Evolutionary conservation across 768 basidiomycete genomes (phyloP), one percentile per base, ranked within the genome.

Genomic region (Trametopsis cervina): DNA sequence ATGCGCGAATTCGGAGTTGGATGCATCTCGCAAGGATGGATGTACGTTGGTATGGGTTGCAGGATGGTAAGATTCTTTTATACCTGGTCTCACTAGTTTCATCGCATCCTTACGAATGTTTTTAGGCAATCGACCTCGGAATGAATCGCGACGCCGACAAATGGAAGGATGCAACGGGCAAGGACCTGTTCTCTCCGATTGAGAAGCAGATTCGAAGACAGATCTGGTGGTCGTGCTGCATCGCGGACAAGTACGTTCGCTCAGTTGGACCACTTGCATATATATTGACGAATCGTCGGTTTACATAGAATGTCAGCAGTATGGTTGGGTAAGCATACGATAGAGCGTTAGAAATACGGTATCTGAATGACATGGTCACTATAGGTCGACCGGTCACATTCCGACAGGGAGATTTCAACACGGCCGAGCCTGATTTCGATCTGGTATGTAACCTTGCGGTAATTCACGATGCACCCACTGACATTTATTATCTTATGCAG

Each of bases 1-100:
- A 80, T 88, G 60, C 77, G 89, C 4, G 89, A 93, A 67, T 85
- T 91, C 60, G 92, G 92, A 12, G 83, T 89, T 27, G 89, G 74
- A 23, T 69, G 72, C 12, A 89, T 89, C 84, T 84, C 88, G 51
- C 83, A 87, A 60, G 87, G 85, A 1, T 94, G 91, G 91, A 71
- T 89, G 40, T 87, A 84, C 57, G 79, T 83, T 53, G 86, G 86
- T 60, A 82, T 85, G 81, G 87, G 81, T 24, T 74, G 85, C 46
- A 75, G 86, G 25, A 86, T 89, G 83, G 81, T 82, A 54, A 20
- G 68, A 61, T 10, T 33, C 3, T 17, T 24, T 23, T 41, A 12
- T 22, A 40, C 35, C 17, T 25, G 11, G 37, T 10, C n/a, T 6
- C 18, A 40, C 21, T 35, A 20, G 24, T 22, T 4, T 2, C 10